Conservation (phyloP, 176 grass and related monocot species). For the Zea luxurians region DNA sequence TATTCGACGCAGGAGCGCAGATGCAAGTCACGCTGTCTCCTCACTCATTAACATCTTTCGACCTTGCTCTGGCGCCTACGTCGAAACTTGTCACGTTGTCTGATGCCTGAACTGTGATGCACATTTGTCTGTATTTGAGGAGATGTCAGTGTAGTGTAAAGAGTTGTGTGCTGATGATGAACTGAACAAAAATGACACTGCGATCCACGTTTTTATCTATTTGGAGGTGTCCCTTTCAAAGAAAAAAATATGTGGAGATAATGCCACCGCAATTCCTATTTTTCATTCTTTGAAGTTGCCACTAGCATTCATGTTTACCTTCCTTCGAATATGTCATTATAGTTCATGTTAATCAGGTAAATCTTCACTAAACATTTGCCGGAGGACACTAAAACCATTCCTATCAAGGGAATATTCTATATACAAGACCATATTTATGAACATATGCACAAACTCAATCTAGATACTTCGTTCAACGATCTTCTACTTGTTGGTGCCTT, state of each 20-base stretch:
- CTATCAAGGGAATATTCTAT: no score
- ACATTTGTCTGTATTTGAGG: not conserved
- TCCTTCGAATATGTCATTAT: not conserved
- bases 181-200: slow-evolving; percentile 3
- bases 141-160: not conserved
- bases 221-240: not conserved
- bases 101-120: not conserved
- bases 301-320: not conserved
- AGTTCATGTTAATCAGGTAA: not conserved
- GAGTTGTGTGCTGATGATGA: not conserved
- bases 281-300: not conserved
- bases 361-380: no score
- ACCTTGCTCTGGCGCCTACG: slow-evolving; percentile 50
- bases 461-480: no score
- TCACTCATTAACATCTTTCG: slow-evolving; percentile 58
- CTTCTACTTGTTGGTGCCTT: no score
- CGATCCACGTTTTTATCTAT: not conserved
- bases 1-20: slow-evolving; percentile 48
- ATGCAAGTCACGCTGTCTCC: slow-evolving; percentile 58
- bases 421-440: no score
- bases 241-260: no score
- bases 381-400: no score
- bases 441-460: no score
- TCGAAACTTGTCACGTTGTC: slow-evolving; percentile 6
- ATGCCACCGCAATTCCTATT: not conserved